A percentile compares a stretch with the other conserved stretches of the same genome.
Evolutionary conservation across 805 yeast genomes (phyloP).

Genomic region (Candida corydali): DNA sequence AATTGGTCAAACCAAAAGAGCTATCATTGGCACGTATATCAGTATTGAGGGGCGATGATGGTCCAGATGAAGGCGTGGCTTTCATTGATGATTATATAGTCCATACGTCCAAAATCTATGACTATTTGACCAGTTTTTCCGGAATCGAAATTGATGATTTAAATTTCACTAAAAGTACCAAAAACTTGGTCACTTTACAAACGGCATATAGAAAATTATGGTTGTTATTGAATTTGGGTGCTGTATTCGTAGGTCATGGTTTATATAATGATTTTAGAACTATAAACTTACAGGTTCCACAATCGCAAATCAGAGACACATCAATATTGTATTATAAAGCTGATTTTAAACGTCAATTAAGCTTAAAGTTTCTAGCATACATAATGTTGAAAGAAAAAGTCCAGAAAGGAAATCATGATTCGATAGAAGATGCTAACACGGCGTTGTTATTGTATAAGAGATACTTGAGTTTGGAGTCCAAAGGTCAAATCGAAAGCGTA

Average conservation of each 20-base stretch:
- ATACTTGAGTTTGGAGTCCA: constrained; percentile 57
- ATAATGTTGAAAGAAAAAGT: constrained; percentile 68
- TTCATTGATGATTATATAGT: constrained; percentile 92
- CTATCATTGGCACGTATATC: constrained; percentile 86
- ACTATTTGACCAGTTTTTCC: constrained; percentile 83
- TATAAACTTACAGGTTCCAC: constrained; percentile 87
- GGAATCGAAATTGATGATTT: constrained; percentile 95
- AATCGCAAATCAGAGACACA: constrained; percentile 83
- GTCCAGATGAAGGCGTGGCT: constrained; percentile 63
- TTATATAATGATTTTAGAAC: constrained; percentile 86
- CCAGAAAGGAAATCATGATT: constrained; percentile 93
- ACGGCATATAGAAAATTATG: constrained; percentile 86
- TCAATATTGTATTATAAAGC: constrained; percentile 72
- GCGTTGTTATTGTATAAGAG: constrained; percentile 76
- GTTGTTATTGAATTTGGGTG: constrained; percentile 84
- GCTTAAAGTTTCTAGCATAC: constrained; percentile 84
- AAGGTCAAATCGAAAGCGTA: constrained; percentile 57
- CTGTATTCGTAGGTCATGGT: constrained; percentile 94
- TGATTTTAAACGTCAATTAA: constrained; percentile 70
- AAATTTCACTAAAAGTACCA: constrained; percentile 60
- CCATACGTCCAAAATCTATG: constrained; percentile 66
- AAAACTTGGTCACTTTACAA: constrained; percentile 72
- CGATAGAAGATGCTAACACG: constrained; percentile 91
- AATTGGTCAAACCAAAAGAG: constrained; percentile 68
- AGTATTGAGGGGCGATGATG: constrained; percentile 69